Evolutionary conservation across 2,329 filamentous ascomycete genomes (phyloP).

Genomic region (Colletotrichum sidae): DNA sequence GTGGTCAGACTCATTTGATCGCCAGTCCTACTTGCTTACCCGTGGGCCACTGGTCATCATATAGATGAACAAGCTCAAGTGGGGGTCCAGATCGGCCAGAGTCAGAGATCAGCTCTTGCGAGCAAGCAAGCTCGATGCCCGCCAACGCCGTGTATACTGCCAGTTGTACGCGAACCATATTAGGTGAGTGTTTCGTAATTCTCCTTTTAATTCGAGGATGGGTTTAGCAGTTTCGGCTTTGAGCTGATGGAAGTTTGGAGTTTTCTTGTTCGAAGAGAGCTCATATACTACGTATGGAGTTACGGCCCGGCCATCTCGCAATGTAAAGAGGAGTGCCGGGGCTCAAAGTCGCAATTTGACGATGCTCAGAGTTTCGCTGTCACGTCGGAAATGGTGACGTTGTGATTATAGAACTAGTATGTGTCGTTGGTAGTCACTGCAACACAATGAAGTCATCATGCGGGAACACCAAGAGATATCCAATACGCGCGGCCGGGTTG

Average conservation of each 20-base stretch:
- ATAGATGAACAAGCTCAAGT: constrained; percentile 10
- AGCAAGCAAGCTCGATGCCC: not conserved
- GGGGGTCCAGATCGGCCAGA: constrained; percentile 9
- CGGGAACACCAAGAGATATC: not conserved
- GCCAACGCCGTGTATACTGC: not conserved
- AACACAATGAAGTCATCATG: constrained; percentile 2
- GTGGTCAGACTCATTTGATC: not conserved
- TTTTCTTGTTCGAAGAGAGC: no score
- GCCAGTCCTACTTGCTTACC: not conserved
- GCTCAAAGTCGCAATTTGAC: no score
- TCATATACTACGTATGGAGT: not conserved
- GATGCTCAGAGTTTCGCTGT: no score
- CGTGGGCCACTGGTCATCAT: constrained; percentile 18
- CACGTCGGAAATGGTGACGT: not conserved
- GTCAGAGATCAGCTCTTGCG: constrained; percentile 3
- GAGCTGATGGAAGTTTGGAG: no score
- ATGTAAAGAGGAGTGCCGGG: no score
- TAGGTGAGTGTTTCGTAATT: no score
- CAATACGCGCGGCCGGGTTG: no score
- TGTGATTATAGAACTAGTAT: not conserved
- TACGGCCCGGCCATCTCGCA: no score
- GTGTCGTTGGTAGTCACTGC: not conserved
- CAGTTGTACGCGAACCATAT: not conserved
- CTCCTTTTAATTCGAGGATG: no score
- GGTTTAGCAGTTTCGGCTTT: no score